Evolutionary conservation across 495 filamentous ascomycete species (phyloP), one percentile per base, ranked within the genome.

Genomic region (Cercophora samala): DNA sequence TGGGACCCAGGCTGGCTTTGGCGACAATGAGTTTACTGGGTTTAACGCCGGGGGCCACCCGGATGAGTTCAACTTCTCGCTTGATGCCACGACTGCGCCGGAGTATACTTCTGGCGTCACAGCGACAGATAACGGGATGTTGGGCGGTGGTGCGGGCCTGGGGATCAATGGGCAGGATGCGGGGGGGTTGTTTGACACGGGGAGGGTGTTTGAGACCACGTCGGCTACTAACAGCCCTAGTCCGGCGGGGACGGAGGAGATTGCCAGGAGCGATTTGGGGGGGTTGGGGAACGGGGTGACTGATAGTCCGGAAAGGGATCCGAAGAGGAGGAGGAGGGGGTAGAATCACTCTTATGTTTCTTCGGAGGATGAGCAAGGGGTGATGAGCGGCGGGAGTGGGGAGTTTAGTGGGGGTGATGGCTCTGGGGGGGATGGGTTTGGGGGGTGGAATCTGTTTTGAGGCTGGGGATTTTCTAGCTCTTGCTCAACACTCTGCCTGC

Each of bases 241-340:
- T 61, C 75, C 79, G 24, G 75, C 78, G n/a, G 79, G 71, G 1
- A 82, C 81, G 2, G 82, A 84, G 70, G 82, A 83, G 71, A 80
- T 82, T 46, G 23, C 70, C 0, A 69, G 79, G 60, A 68, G 77
- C 23, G 80, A 80, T 32, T 52, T 74, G 17, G 71, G 72, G 26
- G 26, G 26, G 26, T 4, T 29, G 4, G 26, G 26, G 26, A 29
- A 29, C 26, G 26, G 3, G 26, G 26, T 29, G 26, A 29, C 26
- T n/a, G 73, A 75, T 15, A 83, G 78, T 53, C 79, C 81, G 0
- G 73, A 73, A 63, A 72, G 79, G 54, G 78, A 73, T 55, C 21
- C 71, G 1, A 83, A 83, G 73, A 70, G 81, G 22, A 72, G 79
- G 56, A 69, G 81, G 37, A 77, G 72, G 70, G 66, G 21, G 3